phyloP scores from a whole-genome alignment of 208 protist genomes.

The Leishmania gerbilli region DNA sequence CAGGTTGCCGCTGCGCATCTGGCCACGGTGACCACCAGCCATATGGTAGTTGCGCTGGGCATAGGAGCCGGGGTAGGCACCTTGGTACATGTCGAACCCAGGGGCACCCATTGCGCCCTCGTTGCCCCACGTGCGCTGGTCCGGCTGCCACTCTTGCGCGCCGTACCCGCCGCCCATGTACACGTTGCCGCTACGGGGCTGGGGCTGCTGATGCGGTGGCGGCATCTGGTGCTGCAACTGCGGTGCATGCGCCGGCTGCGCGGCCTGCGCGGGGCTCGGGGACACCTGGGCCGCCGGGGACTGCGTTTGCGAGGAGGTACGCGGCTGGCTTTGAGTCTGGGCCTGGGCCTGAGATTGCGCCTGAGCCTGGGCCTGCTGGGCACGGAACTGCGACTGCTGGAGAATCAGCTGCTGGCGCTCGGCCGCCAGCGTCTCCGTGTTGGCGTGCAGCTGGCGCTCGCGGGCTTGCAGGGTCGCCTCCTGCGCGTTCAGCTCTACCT shows the following conservation, averaged over 20 bases:
- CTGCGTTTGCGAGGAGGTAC: slow-evolving; percentile 25
- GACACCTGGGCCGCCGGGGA: slow-evolving; percentile 31
- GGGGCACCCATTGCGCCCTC: slow-evolving; percentile 18
- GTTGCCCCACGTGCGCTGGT: slow-evolving; percentile 30
- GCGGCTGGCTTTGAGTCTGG: slow-evolving; percentile 12
- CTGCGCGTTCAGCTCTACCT: slow-evolving; percentile 51
- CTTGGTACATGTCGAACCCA: slow-evolving; percentile 21
- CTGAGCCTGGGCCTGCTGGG: slow-evolving; percentile 30
- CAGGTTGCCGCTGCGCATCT: slow-evolving; percentile 17
- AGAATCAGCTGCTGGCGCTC: slow-evolving; percentile 43
- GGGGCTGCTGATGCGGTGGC: slow-evolving; percentile 29
- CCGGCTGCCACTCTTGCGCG: slow-evolving; percentile 17
- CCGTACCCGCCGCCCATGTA: slow-evolving; percentile 24
- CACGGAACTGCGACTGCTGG: slow-evolving; percentile 43
- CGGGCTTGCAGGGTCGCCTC: slow-evolving; percentile 36
- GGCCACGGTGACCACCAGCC: slow-evolving; percentile 9
- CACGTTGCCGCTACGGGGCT: slow-evolving; percentile 25
- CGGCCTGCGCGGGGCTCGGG: slow-evolving; percentile 15
- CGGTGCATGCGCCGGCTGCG: slow-evolving; percentile 13
- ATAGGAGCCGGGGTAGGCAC: slow-evolving; percentile 17
- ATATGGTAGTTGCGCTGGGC: slow-evolving; percentile 15
- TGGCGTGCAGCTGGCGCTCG: slow-evolving; percentile 42
- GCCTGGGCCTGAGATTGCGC: slow-evolving; percentile 19
- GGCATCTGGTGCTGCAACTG: slow-evolving; percentile 29
- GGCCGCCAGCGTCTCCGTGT: slow-evolving; percentile 36